Evolutionary conservation across 495 filamentous ascomycete species (phyloP), one percentile per base, ranked within the genome.

Genomic region (Podospora australis): DNA sequence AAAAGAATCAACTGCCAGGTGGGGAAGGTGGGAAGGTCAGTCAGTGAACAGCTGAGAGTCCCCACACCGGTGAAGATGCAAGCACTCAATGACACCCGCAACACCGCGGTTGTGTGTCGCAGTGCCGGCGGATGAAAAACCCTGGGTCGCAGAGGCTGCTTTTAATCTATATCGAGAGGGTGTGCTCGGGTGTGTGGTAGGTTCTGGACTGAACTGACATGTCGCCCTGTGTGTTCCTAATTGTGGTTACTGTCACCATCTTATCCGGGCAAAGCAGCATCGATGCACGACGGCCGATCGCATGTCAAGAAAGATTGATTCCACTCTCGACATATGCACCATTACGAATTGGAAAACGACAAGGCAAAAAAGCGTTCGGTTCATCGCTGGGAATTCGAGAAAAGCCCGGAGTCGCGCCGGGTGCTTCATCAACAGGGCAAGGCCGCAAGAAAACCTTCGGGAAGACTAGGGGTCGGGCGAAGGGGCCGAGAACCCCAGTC

Each of bases 161-260:
- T 53, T 50, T 45, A 53, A 50, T 57, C 44, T 57, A 21, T 25
- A n/a, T n/a, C n/a, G n/a, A n/a, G n/a, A n/a, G n/a, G n/a, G n/a
- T n/a, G n/a, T n/a, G n/a, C n/a, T n/a, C n/a, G n/a, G n/a, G n/a
- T n/a, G n/a, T n/a, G n/a, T n/a, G n/a, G n/a, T n/a, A n/a, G n/a
- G n/a, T n/a, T n/a, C n/a, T n/a, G n/a, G n/a, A n/a, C n/a, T n/a
- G n/a, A n/a, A n/a, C n/a, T n/a, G n/a, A n/a, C n/a, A n/a, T 10
- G 21, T 16, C 17, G 22, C n/a, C 19, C 24, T n/a, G 8, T 35
- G 25, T n/a, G n/a, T n/a, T n/a, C n/a, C n/a, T n/a, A n/a, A n/a
- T n/a, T n/a, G n/a, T n/a, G n/a, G n/a, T n/a, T n/a, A n/a, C 40
- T 52, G 35, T 28, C 46, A 48, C 50, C 50, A 38, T 38, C 42